A percentile compares a stretch with the other conserved stretches of the same genome.
Evolutionary conservation across 176 grass and related monocot species (phyloP).

Genomic region (Triticum monococcum): DNA sequence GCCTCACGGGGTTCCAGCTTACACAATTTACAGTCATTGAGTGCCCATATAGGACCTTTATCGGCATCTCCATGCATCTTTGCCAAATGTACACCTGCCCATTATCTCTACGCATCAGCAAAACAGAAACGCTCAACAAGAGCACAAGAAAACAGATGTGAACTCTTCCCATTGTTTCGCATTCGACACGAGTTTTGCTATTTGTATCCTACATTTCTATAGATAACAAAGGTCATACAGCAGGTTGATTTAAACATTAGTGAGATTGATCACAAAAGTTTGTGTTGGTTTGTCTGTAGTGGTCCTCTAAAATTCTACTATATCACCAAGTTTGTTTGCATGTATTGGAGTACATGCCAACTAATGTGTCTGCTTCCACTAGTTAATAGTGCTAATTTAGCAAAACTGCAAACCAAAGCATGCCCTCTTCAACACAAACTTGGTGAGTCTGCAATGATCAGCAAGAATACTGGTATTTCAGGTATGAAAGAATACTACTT

Average conservation of each 20-base stretch:
- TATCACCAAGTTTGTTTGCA: too few relatives aligned
- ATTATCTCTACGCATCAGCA: conserved; percentile 26
- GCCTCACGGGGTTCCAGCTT: conserved; percentile 77
- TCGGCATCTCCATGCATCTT: conserved; percentile 52
- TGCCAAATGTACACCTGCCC: conserved; percentile 91
- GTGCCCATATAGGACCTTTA: conserved; percentile 79
- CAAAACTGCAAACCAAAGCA: not conserved
- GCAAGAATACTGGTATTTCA: not conserved
- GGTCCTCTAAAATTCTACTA: too few relatives aligned
- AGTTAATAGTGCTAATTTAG: not conserved
- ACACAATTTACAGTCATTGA: conserved; percentile 80
- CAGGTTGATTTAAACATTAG: not conserved
- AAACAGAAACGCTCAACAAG: not conserved
- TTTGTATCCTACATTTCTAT: not conserved
- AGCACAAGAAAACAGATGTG: conserved; percentile 3
- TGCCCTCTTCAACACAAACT: not conserved
- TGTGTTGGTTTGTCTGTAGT: not conserved
- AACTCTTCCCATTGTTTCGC: not conserved
- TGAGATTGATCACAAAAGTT: not conserved
- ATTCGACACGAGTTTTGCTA: not conserved
- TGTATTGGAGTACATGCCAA: too few relatives aligned
- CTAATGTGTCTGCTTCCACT: not conserved
- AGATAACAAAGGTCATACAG: not conserved
- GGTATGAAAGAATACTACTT: not conserved
- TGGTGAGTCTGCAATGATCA: not conserved